Evolutionary conservation across 2,329 filamentous ascomycete genomes (phyloP), one percentile per base, ranked within the genome.

Genomic region (Botrytis porri): DNA sequence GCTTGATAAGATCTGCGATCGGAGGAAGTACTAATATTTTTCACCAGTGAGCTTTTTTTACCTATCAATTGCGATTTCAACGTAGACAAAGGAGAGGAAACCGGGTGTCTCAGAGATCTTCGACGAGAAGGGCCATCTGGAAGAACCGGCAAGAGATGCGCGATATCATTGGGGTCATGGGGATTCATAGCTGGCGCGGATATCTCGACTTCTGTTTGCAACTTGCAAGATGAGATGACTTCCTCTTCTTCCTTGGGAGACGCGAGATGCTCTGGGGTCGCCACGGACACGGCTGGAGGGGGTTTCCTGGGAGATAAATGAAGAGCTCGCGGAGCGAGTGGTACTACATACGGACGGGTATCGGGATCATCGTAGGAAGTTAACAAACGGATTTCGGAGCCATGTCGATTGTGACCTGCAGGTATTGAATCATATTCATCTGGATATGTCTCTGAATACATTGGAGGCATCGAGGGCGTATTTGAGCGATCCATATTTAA

Each of bases 301-400:
- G 54, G 37, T 60, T 69, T 75, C 67, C 73, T 57, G 69, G 80
- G 76, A 77, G 78, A 73, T 74, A 75, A 75, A 48, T 75, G 69
- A 41, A 77, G 73, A 75, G 75, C 76, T 69, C 65, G 74, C 59
- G 75, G 77, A 39, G 77, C 48, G 63, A 74, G 75, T 70, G 77
- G 74, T 74, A 72, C 79, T 83, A 90, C 88, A 84, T 90, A 90
- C 88, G 86, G 84, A 80, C 84, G 82, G 72, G 78, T 77, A 75
- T 84, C 82, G 45, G 85, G 82, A 64, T 89, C 88, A 78, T 90
- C 89, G 80, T 89, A 84, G 10, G 88, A 90, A 70, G 88, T 90
- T 82, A 91, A 83, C 77, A 91, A 83, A 78, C 89, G 85, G 71
- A 91, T 85, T 75, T 85, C 87, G 48, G 88, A 85, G 62, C 84